Conservation (phyloP, 1,139 yeast species). For the Suhomyces chickasaworum region DNA sequence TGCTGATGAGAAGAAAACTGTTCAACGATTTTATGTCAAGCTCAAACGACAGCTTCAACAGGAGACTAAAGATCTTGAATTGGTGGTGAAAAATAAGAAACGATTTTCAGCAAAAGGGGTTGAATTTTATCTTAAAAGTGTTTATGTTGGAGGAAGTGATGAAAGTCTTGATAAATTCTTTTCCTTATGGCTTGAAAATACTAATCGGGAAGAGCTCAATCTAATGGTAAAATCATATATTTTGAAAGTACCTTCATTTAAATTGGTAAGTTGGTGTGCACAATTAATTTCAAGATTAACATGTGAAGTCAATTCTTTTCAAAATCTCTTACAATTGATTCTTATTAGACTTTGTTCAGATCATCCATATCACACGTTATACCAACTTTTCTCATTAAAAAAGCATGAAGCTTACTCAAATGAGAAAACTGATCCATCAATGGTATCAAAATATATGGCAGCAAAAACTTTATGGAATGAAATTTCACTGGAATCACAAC, state of each 20-base stretch:
- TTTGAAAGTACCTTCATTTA: slow-evolving; percentile 52
- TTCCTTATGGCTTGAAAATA: slow-evolving; percentile 80
- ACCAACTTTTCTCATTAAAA: slow-evolving; percentile 61
- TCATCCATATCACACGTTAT: slow-evolving; percentile 81
- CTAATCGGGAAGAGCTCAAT: slow-evolving; percentile 45
- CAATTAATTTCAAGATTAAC: slow-evolving; percentile 78
- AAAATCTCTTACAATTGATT: slow-evolving; percentile 51
- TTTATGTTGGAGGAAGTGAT: slow-evolving; percentile 50
- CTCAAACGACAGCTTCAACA: slow-evolving; percentile 48
- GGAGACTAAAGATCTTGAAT: slow-evolving; percentile 51
- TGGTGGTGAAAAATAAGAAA: slow-evolving; percentile 37
- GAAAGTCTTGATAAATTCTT: slow-evolving; percentile 76
- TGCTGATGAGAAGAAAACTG: slow-evolving; percentile 49
- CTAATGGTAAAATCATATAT: slow-evolving; percentile 33
- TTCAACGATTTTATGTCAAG: slow-evolving; percentile 52
- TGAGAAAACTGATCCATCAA: slow-evolving; percentile 33
- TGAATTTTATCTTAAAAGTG: slow-evolving; percentile 58
- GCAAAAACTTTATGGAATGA: slow-evolving; percentile 51
- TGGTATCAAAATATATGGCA: slow-evolving; percentile 51
- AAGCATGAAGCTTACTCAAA: slow-evolving; percentile 42
- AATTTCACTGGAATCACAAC: slow-evolving; percentile 21
- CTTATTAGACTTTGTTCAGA: slow-evolving; percentile 52
- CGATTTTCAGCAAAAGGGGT: slow-evolving; percentile 58
- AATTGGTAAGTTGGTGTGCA: slow-evolving; percentile 77
- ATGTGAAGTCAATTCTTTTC: slow-evolving; percentile 54